Evolutionary conservation across 257 asterid species (phyloP).

Genomic region (Thymus quinquecostatus): DNA sequence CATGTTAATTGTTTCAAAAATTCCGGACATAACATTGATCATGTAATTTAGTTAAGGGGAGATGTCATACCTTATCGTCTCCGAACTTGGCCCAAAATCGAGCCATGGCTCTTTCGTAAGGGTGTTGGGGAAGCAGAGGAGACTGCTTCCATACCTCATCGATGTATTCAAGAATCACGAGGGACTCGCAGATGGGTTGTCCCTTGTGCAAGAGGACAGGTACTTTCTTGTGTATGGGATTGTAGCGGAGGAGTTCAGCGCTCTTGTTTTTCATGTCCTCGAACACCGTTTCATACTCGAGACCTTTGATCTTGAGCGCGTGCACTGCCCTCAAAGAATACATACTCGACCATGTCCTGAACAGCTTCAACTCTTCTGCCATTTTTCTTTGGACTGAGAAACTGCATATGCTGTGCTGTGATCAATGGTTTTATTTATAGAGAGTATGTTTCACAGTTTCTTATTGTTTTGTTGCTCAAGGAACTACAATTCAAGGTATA

Average conservation of each 20-base stretch:
- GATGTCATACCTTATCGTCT: constrained; percentile 55
- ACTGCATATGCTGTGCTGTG: no score
- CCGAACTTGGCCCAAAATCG: constrained; percentile 77
- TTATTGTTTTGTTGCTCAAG: no score
- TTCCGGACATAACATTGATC: background rate
- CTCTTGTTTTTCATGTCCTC: constrained; percentile 68
- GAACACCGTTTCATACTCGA: constrained; percentile 48
- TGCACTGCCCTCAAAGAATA: constrained; percentile 54
- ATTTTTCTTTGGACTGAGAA: constrained; percentile 24
- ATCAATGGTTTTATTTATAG: no score
- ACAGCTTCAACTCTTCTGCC: constrained; percentile 73
- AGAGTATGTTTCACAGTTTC: no score
- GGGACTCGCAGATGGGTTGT: constrained; percentile 65
- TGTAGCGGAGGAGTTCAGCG: constrained; percentile 51
- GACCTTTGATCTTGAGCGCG: constrained; percentile 63
- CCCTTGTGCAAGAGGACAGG: constrained; percentile 77
- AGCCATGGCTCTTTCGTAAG: constrained; percentile 59
- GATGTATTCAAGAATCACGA: constrained; percentile 70
- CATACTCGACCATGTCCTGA: constrained; percentile 71
- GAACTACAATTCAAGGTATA: no score
- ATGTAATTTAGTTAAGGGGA: background rate
- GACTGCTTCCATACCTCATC: constrained; percentile 69
- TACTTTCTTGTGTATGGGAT: constrained; percentile 61
- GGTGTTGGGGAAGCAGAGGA: constrained; percentile 65
- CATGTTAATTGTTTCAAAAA: no score